phyloP scores from a whole-genome alignment of 345 rosid genomes.

The Citrus australasica region DNA sequence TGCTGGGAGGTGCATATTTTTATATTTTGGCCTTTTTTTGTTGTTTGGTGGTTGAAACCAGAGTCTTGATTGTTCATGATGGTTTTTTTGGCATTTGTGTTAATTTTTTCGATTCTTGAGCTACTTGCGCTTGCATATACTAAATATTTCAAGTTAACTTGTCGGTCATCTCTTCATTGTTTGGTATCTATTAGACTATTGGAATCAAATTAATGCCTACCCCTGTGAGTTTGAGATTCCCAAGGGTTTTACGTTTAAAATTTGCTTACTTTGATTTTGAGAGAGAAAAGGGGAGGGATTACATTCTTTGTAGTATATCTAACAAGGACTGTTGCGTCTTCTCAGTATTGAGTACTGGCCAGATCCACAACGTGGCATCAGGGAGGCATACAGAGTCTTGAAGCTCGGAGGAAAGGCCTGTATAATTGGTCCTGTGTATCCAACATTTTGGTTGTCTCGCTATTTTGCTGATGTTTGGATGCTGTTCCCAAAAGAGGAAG shows the following conservation, averaged over 20 bases:
- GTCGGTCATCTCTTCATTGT: not conserved
- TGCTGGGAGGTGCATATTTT: slow-evolving; percentile 71
- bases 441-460: slow-evolving; percentile 93
- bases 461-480: slow-evolving; percentile 99
- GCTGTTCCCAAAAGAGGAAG: slow-evolving; percentile 99
- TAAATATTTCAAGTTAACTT: not conserved
- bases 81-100: slow-evolving; percentile 1
- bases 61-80: not conserved
- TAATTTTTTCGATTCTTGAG: not conserved
- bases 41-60: not conserved
- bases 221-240: not conserved
- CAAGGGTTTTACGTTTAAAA: not conserved
- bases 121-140: not conserved
- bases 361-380: slow-evolving; percentile 95
- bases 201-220: not conserved
- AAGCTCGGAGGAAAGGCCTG: slow-evolving; percentile 93
- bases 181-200: not conserved
- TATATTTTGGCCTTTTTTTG: not conserved
- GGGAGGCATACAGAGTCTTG: slow-evolving; percentile 93
- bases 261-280: slow-evolving; percentile 1
- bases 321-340: slow-evolving; percentile 5
- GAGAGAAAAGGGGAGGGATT: not conserved
- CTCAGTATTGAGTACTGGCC: slow-evolving; percentile 99
- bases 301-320: slow-evolving; percentile 15
- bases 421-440: slow-evolving; percentile 92